phyloP scores from a whole-genome alignment of 2,329 filamentous ascomycete genomes.

The Trichocomaceae sp. region DNA sequence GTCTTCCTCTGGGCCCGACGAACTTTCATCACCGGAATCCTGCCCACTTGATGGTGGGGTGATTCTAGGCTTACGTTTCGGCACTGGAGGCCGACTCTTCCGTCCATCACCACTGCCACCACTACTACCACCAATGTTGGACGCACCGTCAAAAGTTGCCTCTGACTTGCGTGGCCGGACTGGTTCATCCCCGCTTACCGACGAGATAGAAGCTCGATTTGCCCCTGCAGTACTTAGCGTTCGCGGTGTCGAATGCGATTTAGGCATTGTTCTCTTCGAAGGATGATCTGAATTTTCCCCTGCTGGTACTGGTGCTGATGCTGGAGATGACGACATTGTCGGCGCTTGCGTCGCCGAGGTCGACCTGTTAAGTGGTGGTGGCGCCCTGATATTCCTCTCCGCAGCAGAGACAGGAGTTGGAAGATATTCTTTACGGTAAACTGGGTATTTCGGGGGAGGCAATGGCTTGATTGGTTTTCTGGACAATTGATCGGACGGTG shows the following conservation, averaged over 20 bases:
- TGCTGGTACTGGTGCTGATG: background rate
- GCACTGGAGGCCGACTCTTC: constrained; percentile 18
- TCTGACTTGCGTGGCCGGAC: constrained; percentile 18
- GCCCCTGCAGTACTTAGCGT: constrained; percentile 1
- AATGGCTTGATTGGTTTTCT: constrained; percentile 29
- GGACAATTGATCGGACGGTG: background rate
- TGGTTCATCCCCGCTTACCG: constrained; percentile 31
- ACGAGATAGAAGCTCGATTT: constrained; percentile 17
- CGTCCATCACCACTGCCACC: constrained; percentile 16
- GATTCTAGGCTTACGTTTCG: constrained; percentile 33
- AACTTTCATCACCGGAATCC: constrained; percentile 41
- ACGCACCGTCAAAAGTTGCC: background rate
- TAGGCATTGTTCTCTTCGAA: constrained; percentile 1
- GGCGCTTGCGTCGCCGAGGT: constrained; percentile 11
- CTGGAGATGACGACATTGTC: background rate
- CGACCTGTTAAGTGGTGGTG: constrained; percentile 12
- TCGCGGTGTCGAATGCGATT: constrained; percentile 11
- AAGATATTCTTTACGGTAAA: constrained; percentile 12
- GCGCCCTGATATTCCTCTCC: background rate
- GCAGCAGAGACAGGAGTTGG: background rate
- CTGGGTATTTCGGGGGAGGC: constrained; percentile 19
- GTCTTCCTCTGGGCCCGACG: constrained; percentile 48
- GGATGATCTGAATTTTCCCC: background rate
- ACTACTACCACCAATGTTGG: too few species aligned
- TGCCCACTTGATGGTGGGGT: constrained; percentile 41